Base-by-base conservation (phyloP, 208 protist genomes). In the Acanthamoeba castellanii region DNA sequence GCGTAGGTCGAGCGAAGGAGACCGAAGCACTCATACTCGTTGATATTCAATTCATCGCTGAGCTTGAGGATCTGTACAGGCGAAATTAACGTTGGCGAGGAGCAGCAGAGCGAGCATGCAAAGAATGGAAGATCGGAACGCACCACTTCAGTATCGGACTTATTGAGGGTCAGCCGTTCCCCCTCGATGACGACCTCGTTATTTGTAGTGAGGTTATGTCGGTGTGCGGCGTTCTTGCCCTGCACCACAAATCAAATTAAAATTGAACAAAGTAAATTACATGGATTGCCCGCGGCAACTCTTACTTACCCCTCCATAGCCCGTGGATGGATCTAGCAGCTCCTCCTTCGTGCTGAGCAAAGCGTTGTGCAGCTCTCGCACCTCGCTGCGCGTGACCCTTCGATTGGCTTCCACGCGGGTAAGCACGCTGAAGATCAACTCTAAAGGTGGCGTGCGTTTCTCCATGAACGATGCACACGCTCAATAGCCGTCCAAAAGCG, bases 21-120 rank as follows among this genome's bases (percentile, higher is more conserved):
- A 45, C 4, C 9, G 50, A 66, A 89, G 81, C 81, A 89, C 7
- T 59, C 81, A 22, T 57, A 32, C 52, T 66, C 81, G 30, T 89
- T n/a, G n/a, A 89, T 25, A 20, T 89, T 89, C 50, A 89, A 64
- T 45, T 89, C 81, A 64, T 89, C 81, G 34, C 81, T 89, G 50
- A 89, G 81, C 81, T 89, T 89, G 16, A 89, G 34, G 18, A 89
- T 64, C 81, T 89, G 30, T 22, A 30, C 45, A 42, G 47, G 16
- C 37, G 45, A 89, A 55, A 52, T n/a, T 27, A 3, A 20, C 22
- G 52, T 13, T 52, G 9, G 42, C 74, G 2, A 74, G 34, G 9
- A 34, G n/a, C 5, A 0, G 20, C 13, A 55, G 50, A 32, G 8
- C 6, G 2, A 11, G 25, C 8, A 68, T 3, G 32, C 13, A 78